These are phyloP conservation scores for Xerocomus potaroensis DNA, from an alignment of 768 basidiomycete species.

Conservation along the genomic window DNA sequence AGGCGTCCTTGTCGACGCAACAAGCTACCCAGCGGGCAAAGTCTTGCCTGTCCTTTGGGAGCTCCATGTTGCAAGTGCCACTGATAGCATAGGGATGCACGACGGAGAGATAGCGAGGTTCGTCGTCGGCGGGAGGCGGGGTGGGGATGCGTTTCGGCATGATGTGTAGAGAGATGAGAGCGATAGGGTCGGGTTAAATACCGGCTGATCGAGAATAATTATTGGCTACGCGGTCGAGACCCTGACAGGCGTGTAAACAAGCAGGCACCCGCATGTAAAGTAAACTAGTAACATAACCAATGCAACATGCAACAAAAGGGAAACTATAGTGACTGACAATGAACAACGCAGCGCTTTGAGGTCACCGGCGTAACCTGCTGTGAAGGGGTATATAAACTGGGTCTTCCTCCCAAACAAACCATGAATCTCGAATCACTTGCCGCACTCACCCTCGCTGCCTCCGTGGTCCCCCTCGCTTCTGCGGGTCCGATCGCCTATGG, in stretches of 20 bases:
- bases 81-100: constrained; percentile 39
- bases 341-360: too few species aligned
- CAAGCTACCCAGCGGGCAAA: constrained; percentile 44
- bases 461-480: constrained; percentile 4
- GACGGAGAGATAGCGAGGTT: constrained; percentile 43
- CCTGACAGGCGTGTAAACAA: too few species aligned
- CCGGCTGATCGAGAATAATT: too few species aligned
- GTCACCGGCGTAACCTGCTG: too few species aligned
- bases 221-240: too few species aligned
- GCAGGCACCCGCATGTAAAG: too few species aligned
- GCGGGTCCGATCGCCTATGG: constrained; percentile 23
- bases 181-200: too few species aligned
- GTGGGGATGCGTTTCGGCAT: constrained; percentile 42
- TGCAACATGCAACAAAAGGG: too few species aligned
- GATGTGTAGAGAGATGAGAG: too few species aligned
- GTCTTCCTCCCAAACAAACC: not conserved
- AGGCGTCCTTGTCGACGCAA: constrained; percentile 31
- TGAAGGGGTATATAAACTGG: constrained; percentile 7
- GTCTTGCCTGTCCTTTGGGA: constrained; percentile 33
- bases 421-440: constrained; percentile 27
- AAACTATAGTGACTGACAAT: too few species aligned
- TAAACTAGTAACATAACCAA: too few species aligned
- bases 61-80: constrained; percentile 38
- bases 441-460: constrained; percentile 15
- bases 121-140: constrained; percentile 41